Conservation (phyloP, 768 basidiomycete species). For the Boletales sp. region DNA sequence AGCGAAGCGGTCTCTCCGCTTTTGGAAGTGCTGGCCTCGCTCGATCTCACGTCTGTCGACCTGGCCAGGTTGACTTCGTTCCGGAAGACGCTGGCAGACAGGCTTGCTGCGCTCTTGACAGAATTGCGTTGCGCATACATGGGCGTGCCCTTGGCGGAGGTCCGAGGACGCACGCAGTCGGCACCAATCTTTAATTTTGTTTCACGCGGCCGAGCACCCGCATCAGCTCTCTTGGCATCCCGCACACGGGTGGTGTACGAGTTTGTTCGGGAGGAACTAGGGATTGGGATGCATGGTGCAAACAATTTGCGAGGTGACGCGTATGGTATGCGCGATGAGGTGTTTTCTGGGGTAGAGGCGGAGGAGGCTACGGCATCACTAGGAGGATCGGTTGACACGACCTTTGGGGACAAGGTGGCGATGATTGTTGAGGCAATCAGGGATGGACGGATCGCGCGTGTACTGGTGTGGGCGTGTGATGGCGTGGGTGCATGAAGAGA, state of each 20-base stretch:
- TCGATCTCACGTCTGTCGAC: constrained; percentile 14
- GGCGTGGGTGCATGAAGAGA: constrained; percentile 14
- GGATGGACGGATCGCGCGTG: constrained; percentile 61
- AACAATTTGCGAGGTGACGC: constrained; percentile 64
- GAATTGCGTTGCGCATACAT: constrained; percentile 30
- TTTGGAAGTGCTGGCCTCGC: constrained; percentile 42
- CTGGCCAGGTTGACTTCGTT: constrained; percentile 23
- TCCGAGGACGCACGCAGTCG: constrained; percentile 10
- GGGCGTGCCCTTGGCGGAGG: constrained; percentile 19
- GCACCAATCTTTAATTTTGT: constrained; percentile 41
- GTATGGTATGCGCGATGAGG: constrained; percentile 44
- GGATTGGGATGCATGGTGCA: constrained; percentile 76
- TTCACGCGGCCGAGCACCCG: constrained; percentile 58
- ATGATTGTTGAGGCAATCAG: constrained; percentile 77
- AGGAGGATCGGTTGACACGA: constrained; percentile 37
- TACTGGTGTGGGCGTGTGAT: constrained; percentile 53
- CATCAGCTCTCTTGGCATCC: constrained; percentile 51
- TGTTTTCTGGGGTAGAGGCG: not conserved
- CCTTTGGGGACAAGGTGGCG: constrained; percentile 67
- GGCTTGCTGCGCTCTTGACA: constrained; percentile 18
- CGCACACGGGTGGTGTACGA: constrained; percentile 69
- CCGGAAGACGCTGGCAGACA: constrained; percentile 14
- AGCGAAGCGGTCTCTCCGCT: constrained; percentile 57
- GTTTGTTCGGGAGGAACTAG: constrained; percentile 66
- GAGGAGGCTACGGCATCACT: constrained; percentile 39